Base-by-base conservation (phyloP, 2,329 filamentous ascomycete species). In the Fusarium phyllophilum region DNA sequence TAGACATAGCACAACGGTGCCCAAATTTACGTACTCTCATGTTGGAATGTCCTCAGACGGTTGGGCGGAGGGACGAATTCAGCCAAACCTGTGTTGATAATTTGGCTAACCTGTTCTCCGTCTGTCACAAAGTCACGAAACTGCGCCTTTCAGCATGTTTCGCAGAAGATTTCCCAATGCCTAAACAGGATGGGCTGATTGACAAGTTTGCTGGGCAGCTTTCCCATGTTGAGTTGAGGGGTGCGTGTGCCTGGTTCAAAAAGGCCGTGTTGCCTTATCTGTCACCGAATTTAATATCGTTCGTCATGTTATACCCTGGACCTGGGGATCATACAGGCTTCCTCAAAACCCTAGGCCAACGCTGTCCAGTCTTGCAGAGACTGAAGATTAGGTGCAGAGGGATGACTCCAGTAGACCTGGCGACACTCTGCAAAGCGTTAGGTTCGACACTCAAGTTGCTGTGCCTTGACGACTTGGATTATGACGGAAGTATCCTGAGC, bases 1-100 rank as follows among this genome's bases (percentile, higher is more conserved):
- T 74, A 5, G 54, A 72, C 3, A 66, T 63, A 31, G 46, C 36
- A 12, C 33, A 20, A 14, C 36, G 24, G 6, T 76, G 74, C 20
- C 60, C 66, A 10, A 75, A 76, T 13, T 18, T 65, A 8, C 13
- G 8, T 38, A 29, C 34, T 22, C 34, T 54, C 18, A 15, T 17
- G 7, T 24, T 54, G 24, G 20, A 1, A 3, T 8, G 4, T 26
- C 8, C 6, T 10, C 0, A 36, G 7, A 3, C 0, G 8, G 6
- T 4, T 20, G 6, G 17, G 6, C n/a, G 1, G n/a, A 10, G 24
- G 7, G 17, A 7, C 14, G 8, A 26, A 11, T 22, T 54, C 13
- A 5, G 18, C 9, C 34, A 38, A 22, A 6, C 26, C 2, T 17
- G 1, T 8, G 14, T 9, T 2, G 34, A 39, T 29, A 22, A 54